Conservation (phyloP, 2,329 filamentous ascomycete genomes). For the Colletotrichum zoysiae region DNA sequence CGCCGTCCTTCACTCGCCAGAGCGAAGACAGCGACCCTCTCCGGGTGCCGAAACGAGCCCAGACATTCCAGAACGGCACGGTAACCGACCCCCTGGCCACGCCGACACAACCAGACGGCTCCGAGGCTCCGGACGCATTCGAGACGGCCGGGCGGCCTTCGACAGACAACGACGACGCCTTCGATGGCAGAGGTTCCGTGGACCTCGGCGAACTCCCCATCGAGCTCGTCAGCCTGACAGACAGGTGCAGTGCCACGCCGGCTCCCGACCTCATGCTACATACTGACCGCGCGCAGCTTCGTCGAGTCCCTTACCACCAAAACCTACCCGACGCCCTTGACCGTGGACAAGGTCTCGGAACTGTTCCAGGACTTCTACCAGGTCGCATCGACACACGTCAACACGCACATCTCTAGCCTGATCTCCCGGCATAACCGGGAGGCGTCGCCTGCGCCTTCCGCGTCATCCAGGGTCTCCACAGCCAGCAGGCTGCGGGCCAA, state of each 20-base stretch:
- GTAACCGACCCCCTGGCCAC: conserved; percentile 45
- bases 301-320: conserved; percentile 90
- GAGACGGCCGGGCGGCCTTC: conserved; percentile 55
- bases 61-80: conserved; percentile 59
- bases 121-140: conserved; percentile 60
- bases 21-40: conserved; percentile 50
- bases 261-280: not conserved
- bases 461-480: conserved; percentile 68
- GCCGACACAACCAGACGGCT: conserved; percentile 42
- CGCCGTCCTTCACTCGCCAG: conserved; percentile 49
- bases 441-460: conserved; percentile 66
- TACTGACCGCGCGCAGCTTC: conserved; percentile 69
- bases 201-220: conserved; percentile 92
- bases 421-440: conserved; percentile 81
- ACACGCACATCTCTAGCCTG: conserved; percentile 86
- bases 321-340: conserved; percentile 85
- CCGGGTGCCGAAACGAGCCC: conserved; percentile 58
- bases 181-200: conserved; percentile 69
- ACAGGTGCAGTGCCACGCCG: conserved; percentile 70
- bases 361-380: conserved; percentile 96
- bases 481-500: conserved; percentile 69
- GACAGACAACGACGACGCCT: conserved; percentile 58
- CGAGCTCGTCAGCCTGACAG: conserved; percentile 89
- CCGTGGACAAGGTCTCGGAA: conserved; percentile 83
- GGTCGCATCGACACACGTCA: conserved; percentile 83